Evolutionary conservation across 1,284 basidiomycete genomes (phyloP).

Genomic region (Ceratobasidium sp.): DNA sequence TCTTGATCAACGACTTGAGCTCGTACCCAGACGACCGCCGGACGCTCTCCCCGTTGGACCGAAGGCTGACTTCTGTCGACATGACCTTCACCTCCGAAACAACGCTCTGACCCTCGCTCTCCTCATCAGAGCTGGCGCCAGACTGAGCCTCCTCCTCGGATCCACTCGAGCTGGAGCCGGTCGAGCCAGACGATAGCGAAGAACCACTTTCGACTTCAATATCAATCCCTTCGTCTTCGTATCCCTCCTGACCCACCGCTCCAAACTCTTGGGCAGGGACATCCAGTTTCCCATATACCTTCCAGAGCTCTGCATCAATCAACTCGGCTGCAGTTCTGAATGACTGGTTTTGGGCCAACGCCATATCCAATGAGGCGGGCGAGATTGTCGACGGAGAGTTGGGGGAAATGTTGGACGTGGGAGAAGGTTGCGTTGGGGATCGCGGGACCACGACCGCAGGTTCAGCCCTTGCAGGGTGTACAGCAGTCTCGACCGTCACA

Average conservation of each 20-base stretch:
- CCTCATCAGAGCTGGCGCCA: slow-evolving; percentile 1
- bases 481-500: not conserved
- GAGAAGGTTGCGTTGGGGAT: slow-evolving; percentile 29
- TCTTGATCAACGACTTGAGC: slow-evolving; percentile 33
- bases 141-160: not conserved
- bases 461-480: not conserved
- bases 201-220: slow-evolving; percentile 27
- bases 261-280: not conserved
- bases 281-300: slow-evolving; percentile 22
- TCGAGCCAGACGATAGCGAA: slow-evolving; percentile 21
- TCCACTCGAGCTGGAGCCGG: slow-evolving; percentile 1
- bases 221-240: slow-evolving; percentile 16
- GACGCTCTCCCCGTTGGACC: not conserved
- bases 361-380: slow-evolving; percentile 2
- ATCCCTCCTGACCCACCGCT: not conserved
- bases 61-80: not conserved
- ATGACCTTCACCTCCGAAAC: slow-evolving; percentile 13
- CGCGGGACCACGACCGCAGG: slow-evolving; percentile 25
- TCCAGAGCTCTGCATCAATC: slow-evolving; percentile 23
- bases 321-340: slow-evolving; percentile 31
- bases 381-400: slow-evolving; percentile 21
- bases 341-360: slow-evolving; percentile 19
- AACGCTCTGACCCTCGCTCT: not conserved
- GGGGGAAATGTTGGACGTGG: slow-evolving; percentile 6
- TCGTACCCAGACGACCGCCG: slow-evolving; percentile 4